Percentiles rank a stretch among this genome's conserved stretches.
Conservation (phyloP, 2,329 filamentous ascomycete genomes). For the Pseudopithomyces chartarum region DNA sequence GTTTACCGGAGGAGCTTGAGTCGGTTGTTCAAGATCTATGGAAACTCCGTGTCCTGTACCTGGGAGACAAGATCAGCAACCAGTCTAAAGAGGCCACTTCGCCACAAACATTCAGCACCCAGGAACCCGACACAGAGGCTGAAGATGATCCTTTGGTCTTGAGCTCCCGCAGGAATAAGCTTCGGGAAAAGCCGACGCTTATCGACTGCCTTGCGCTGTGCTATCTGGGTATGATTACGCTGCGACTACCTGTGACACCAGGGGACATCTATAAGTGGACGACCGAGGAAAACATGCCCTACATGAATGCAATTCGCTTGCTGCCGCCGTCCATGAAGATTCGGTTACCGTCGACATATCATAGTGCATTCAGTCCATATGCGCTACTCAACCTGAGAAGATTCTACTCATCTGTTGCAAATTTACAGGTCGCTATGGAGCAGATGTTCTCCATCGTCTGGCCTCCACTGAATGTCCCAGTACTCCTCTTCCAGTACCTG, state of each 20-base stretch:
- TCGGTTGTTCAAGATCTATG: constrained; percentile 82
- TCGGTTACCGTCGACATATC: constrained; percentile 66
- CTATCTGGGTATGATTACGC: constrained; percentile 76
- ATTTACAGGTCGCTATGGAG: constrained; percentile 67
- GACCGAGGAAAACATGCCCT: constrained; percentile 70
- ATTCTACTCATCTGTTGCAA: constrained; percentile 68
- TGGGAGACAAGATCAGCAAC: constrained; percentile 52
- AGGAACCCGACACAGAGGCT: constrained; percentile 52
- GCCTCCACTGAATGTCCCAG: constrained; percentile 72
- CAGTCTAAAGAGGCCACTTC: constrained; percentile 40
- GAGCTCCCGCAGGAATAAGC: constrained; percentile 50
- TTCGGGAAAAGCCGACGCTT: constrained; percentile 65
- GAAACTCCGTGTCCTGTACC: constrained; percentile 70
- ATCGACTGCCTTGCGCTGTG: constrained; percentile 78
- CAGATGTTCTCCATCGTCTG: constrained; percentile 72
- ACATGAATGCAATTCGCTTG: constrained; percentile 63
- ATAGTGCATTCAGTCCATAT: constrained; percentile 61
- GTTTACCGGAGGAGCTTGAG: constrained; percentile 75
- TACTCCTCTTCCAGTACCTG: constrained; percentile 72
- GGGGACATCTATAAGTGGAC: constrained; percentile 74
- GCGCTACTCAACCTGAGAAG: constrained; percentile 55
- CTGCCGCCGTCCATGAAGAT: constrained; percentile 69
- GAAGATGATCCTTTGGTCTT: constrained; percentile 36
- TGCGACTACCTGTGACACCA: constrained; percentile 76
- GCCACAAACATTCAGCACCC: constrained; percentile 63